Evolutionary conservation across 2,329 filamentous ascomycete genomes (phyloP), one percentile per base, ranked within the genome.

Genomic region (Colletotrichum agaves): DNA sequence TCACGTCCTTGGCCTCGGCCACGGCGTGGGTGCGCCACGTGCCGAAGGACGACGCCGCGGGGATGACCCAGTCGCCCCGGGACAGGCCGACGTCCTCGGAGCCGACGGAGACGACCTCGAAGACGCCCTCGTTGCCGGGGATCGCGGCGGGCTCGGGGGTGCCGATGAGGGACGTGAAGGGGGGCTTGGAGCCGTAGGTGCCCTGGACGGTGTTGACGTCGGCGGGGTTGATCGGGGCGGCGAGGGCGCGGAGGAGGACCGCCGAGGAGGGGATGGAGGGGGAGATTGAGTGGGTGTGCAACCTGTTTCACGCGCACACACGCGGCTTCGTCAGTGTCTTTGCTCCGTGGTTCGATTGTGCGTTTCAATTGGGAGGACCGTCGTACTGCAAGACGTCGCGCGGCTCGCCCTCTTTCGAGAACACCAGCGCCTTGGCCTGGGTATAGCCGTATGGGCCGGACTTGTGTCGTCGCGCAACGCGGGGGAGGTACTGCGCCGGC

Each of bases 201-300:
- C 96, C 96, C 83, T 99, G 96, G 75, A 99, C 93, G 75, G 95
- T 95, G 84, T 99, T 99, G 79, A 99, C 93, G 81, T 99, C 96
- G 75, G 96, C 94, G 23, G 96, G 96, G 82, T 99, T 99, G 79
- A 99, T 93, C 64, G 96, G 93, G 1, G 94, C 90, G 35, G 94
- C 93, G 74, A 99, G 92, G 74, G 96, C 91, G 78, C 93, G 93
- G 68, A 99, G 84, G 61, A 95, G 94, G 72, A 97, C 81, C 52
- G 85, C 81, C 53, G 79, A 80, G 37, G 83, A 78, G 53, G 92
- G 91, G 70, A 94, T 87, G 3, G 88, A 86, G 3, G 93, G 92
- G 4, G 91, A 91, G 76, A 95, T 93, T 72, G 91, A 93, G 81
- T 94, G 89, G 0, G 82, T 86, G 80, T 94, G 92, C 3, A 95